phyloP scores from a whole-genome alignment of 257 asterid genomes.

The Gardenia jasminoides region DNA sequence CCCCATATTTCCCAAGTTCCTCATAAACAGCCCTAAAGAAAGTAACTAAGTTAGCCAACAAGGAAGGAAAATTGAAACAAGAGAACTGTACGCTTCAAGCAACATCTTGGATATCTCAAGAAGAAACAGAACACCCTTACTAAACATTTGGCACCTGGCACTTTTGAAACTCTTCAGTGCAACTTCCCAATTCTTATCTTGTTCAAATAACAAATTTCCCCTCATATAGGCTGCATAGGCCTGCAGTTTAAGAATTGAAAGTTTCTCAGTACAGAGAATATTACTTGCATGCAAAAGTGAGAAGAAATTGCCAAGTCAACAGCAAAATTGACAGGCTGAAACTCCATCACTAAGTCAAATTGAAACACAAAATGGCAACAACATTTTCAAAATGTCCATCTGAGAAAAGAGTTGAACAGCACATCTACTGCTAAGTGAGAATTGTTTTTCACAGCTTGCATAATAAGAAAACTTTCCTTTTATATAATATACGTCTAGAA shows the following conservation, averaged over 20 bases:
- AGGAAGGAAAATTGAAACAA: not conserved
- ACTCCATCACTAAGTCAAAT: not conserved
- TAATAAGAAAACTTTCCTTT: not conserved
- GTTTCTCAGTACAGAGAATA: not conserved
- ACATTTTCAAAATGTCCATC: not conserved
- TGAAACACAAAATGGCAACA: not conserved
- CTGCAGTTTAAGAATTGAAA: constrained; percentile 38
- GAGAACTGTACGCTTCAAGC: not conserved
- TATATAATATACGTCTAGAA: not conserved
- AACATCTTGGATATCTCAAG: constrained; percentile 4
- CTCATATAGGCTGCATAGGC: constrained; percentile 96
- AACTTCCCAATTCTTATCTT: constrained; percentile 91
- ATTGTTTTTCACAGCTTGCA: not conserved
- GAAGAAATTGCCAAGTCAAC: not conserved
- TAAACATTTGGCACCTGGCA: constrained; percentile 62
- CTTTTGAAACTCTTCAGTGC: constrained; percentile 88
- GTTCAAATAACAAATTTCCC: constrained; percentile 86
- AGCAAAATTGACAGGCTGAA: not conserved
- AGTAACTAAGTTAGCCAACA: constrained; percentile 23
- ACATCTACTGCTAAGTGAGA: not conserved
- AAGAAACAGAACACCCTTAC: not conserved
- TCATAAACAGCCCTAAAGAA: constrained; percentile 89
- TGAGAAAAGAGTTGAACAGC: not conserved
- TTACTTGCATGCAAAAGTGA: not conserved
- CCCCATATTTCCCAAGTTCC: constrained; percentile 98